Conservation (phyloP, 1,284 basidiomycete species). For the Salmacisia buchloeana region DNA sequence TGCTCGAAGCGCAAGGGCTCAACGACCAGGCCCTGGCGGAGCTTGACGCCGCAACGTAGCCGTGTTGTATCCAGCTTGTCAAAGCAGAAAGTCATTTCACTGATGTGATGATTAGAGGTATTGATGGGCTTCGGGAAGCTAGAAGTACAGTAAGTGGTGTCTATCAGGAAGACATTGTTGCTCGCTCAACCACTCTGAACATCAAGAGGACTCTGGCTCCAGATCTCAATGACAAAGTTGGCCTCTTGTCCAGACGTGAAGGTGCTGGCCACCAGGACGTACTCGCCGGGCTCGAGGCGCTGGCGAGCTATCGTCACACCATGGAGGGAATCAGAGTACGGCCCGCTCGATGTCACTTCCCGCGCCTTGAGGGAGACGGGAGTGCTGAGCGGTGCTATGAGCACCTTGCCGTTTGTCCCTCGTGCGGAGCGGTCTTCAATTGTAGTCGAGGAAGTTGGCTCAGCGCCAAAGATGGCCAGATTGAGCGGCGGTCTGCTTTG, state of each 20-base stretch:
- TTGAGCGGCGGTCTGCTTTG: neutral
- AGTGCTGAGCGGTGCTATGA: neutral
- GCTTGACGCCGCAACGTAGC: neutral
- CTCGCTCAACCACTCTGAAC: too few relatives aligned
- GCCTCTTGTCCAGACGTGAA: neutral
- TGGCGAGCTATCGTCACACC: neutral
- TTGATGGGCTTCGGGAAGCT: too few relatives aligned
- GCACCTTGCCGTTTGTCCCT: neutral
- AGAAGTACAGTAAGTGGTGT: too few relatives aligned
- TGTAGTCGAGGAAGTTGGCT: neutral
- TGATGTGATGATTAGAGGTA: too few relatives aligned
- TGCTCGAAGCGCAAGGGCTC: conserved; percentile 41
- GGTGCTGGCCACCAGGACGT: neutral
- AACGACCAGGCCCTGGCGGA: conserved; percentile 18
- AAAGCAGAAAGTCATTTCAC: too few relatives aligned
- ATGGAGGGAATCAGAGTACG: neutral
- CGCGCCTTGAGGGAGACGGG: neutral
- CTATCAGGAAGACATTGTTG: too few relatives aligned
- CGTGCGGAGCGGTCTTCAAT: neutral
- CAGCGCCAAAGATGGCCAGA: conserved; percentile 7
- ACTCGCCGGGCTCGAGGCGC: neutral
- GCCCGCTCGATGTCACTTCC: conserved; percentile 2
- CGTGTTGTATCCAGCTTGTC: too few relatives aligned
- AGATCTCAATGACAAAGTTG: neutral
- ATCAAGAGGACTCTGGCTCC: neutral